phyloP scores from a whole-genome alignment of 2,329 filamentous ascomycete species.

The Tolypocladium ophioglossoides region DNA sequence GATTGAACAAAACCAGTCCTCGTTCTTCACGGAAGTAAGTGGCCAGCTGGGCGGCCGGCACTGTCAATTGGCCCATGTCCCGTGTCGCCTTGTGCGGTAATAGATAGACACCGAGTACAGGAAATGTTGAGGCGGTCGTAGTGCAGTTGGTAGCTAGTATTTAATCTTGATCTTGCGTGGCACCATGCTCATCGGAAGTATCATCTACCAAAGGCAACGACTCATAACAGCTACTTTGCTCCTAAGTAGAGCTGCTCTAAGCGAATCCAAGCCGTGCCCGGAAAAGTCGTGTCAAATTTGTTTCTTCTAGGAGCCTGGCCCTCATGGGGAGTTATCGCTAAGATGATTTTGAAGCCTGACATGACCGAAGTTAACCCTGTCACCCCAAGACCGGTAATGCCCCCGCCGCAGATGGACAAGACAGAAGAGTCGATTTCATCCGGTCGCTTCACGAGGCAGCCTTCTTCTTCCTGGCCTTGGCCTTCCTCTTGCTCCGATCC shows the following conservation, averaged over 20 bases:
- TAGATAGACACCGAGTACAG: background rate
- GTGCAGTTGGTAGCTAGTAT: background rate
- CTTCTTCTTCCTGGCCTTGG: constrained; percentile 66
- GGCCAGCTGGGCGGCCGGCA: constrained; percentile 28
- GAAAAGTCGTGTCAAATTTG: background rate
- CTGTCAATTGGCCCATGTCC: background rate
- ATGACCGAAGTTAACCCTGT: background rate
- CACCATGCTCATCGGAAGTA: background rate
- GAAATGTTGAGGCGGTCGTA: background rate
- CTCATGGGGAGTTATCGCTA: background rate
- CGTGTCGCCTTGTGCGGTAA: background rate
- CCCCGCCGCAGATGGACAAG: background rate
- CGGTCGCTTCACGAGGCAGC: constrained; percentile 13
- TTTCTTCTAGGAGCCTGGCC: background rate
- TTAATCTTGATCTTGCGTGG: no score
- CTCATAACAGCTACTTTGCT: background rate
- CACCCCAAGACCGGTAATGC: background rate
- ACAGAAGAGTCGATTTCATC: background rate
- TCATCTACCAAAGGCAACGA: background rate
- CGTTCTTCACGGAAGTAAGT: constrained; percentile 42
- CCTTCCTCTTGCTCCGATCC: constrained; percentile 78
- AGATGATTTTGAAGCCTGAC: background rate
- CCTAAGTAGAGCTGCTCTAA: background rate
- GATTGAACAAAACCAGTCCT: constrained; percentile 38
- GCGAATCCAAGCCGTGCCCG: background rate